phyloP scores from a whole-genome alignment of 2,329 filamentous ascomycete genomes.

The Trichophyton benhamiae region DNA sequence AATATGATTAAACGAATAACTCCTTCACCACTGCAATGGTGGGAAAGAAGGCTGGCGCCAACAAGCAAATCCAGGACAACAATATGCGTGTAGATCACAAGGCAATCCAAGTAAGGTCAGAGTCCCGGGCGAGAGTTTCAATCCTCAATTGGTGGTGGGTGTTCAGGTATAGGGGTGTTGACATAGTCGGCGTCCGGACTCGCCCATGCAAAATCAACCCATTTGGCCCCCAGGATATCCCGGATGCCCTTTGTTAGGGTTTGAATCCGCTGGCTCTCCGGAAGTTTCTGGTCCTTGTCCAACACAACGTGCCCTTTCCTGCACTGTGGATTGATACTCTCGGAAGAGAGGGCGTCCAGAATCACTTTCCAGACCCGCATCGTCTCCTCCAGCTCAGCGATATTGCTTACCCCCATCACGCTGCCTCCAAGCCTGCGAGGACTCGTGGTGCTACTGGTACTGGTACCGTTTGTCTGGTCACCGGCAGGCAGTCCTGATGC shows the following conservation, averaged over 20 bases:
- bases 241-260: constrained; percentile 27
- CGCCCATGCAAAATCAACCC: constrained; percentile 36
- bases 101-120: neutral
- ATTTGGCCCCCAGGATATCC: constrained; percentile 28
- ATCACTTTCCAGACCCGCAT: constrained; percentile 45
- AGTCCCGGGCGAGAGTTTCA: neutral
- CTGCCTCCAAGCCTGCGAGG: constrained; percentile 44
- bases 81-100: neutral
- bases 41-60: neutral
- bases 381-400: constrained; percentile 49
- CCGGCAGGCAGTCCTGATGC: constrained; percentile 40
- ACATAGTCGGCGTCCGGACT: constrained; percentile 33
- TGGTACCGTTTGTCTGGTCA: constrained; percentile 19
- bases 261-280: constrained; percentile 3
- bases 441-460: constrained; percentile 28
- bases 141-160: neutral
- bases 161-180: constrained; percentile 20
- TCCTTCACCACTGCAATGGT: neutral
- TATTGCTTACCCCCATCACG: constrained; percentile 52
- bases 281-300: neutral
- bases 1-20: neutral
- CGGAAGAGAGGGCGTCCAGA: constrained; percentile 23
- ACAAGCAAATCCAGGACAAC: constrained; percentile 3
- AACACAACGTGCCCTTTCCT: neutral
- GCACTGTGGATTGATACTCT: neutral